Percentiles rank a stretch among this genome's conserved stretches.
Conservation (phyloP, 2,329 filamentous ascomycete genomes). For the Blastomyces parvus region DNA sequence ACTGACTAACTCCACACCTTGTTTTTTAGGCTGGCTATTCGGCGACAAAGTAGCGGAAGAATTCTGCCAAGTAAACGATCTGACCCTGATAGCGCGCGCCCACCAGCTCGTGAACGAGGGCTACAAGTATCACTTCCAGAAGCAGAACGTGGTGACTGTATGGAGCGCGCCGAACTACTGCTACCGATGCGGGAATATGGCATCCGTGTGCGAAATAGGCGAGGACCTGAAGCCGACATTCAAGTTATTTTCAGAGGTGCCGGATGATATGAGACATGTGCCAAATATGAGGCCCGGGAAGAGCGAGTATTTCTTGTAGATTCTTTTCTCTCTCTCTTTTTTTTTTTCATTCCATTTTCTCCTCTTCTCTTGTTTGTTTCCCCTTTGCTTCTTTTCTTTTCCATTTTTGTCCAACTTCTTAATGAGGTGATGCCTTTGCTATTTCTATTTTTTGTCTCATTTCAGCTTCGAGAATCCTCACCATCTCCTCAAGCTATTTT, state of each 20-base stretch:
- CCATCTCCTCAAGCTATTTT: neutral
- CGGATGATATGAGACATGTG: slow-evolving; percentile 39
- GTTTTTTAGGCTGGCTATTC: slow-evolving; percentile 15
- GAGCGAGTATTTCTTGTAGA: slow-evolving; percentile 41
- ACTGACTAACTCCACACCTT: neutral
- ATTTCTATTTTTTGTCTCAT: neutral
- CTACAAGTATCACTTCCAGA: slow-evolving; percentile 93
- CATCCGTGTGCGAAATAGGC: slow-evolving; percentile 79
- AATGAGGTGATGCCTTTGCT: neutral
- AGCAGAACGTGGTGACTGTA: slow-evolving; percentile 95
- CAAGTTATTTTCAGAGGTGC: slow-evolving; percentile 45
- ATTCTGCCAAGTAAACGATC: slow-evolving; percentile 97
- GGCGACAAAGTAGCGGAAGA: slow-evolving; percentile 49
- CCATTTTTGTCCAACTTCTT: neutral
- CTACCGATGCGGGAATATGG: slow-evolving; percentile 91
- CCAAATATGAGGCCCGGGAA: slow-evolving; percentile 37
- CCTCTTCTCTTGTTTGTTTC: neutral
- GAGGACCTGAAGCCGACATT: slow-evolving; percentile 82
- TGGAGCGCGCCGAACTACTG: slow-evolving; percentile 86
- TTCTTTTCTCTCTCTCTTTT: neutral
- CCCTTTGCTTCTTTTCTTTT: neutral
- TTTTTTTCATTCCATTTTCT: neutral
- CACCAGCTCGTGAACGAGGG: slow-evolving; percentile 99
- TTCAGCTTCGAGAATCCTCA: neutral
- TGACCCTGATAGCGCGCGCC: slow-evolving; percentile 89